Evolutionary conservation across 352 stramenopile species (phyloP).

Genomic region (Phytophthora quininea): DNA sequence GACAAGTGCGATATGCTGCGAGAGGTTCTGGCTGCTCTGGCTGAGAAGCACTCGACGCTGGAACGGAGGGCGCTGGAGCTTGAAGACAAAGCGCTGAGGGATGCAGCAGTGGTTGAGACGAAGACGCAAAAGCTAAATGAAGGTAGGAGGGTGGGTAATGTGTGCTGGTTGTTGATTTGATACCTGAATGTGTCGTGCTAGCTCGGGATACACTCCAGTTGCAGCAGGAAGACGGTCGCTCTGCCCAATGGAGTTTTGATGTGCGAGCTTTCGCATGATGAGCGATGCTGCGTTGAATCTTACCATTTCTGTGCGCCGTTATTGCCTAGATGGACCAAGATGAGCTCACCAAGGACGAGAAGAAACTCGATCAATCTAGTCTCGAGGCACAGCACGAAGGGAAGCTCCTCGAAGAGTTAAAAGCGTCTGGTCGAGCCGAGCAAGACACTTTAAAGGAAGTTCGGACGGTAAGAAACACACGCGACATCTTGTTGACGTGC

Average conservation of each 20-base stretch:
- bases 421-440: constrained; percentile 12
- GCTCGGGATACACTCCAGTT: constrained; percentile 25
- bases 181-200: constrained; percentile 12
- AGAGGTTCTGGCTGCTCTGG: constrained; percentile 26
- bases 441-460: constrained; percentile 29
- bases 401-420: constrained; percentile 7
- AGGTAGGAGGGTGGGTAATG: constrained; percentile 16
- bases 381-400: constrained; percentile 28
- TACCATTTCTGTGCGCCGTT: too few species aligned
- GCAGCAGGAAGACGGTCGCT: constrained; percentile 34
- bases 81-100: constrained; percentile 26
- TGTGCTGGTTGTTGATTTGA: not conserved
- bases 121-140: constrained; percentile 28
- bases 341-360: constrained; percentile 29
- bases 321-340: constrained; percentile 12
- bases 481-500: not conserved
- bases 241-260: constrained; percentile 37
- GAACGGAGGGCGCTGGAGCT: constrained; percentile 32
- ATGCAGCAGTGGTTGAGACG: constrained; percentile 4
- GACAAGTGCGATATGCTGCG: constrained; percentile 38
- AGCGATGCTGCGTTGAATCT: not conserved
- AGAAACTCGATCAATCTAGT: constrained; percentile 20
- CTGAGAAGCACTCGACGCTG: constrained; percentile 27
- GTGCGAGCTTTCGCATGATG: constrained; percentile 5
- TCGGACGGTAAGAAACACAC: constrained; percentile 18